phyloP scores from a whole-genome alignment of 495 filamentous ascomycete genomes.

The Parachaetomium inaequale region DNA sequence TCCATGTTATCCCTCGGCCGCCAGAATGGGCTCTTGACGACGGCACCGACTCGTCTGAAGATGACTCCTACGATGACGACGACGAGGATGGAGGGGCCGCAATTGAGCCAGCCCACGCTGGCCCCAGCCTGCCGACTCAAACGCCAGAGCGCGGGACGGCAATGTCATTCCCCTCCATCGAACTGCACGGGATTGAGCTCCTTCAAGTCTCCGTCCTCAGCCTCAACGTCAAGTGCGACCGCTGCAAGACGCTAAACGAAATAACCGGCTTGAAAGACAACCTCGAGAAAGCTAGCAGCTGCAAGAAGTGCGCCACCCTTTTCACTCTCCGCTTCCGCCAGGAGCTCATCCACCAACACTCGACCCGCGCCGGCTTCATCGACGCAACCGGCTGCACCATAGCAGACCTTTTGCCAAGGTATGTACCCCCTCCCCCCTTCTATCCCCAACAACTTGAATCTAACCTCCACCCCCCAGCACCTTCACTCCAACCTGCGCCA shows the following conservation, averaged over 20 bases:
- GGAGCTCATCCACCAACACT: constrained; percentile 73
- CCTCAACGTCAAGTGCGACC: constrained; percentile 74
- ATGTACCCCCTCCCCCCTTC: constrained; percentile 11
- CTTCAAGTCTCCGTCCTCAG: constrained; percentile 67
- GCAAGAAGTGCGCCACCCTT: constrained; percentile 72
- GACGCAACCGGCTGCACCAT: constrained; percentile 77
- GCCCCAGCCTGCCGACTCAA: constrained; percentile 36
- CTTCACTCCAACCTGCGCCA: constrained; percentile 77
- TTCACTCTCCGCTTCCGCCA: constrained; percentile 67
- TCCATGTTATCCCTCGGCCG: constrained; percentile 74
- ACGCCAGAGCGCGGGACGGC: constrained; percentile 62
- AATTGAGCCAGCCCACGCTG: constrained; percentile 34
- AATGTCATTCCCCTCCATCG: constrained; percentile 77
- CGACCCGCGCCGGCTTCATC: constrained; percentile 75
- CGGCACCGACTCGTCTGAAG: constrained; percentile 33
- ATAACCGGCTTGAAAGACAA: constrained; percentile 59
- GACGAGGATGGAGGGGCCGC: constrained; percentile 49
- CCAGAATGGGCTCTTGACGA: constrained; percentile 69
- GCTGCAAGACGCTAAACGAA: constrained; percentile 77
- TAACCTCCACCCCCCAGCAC: constrained; percentile 45
- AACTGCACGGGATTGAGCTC: constrained; percentile 77
- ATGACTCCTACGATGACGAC: constrained; percentile 40
- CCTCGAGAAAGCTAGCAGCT: constrained; percentile 46
- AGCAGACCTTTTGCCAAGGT: constrained; percentile 77
- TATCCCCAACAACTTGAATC: not conserved